These are phyloP conservation scores for cucumber (Cucumis sativus) DNA, from an alignment of 306 rosid genomes.

Conservation along the genomic window DNA sequence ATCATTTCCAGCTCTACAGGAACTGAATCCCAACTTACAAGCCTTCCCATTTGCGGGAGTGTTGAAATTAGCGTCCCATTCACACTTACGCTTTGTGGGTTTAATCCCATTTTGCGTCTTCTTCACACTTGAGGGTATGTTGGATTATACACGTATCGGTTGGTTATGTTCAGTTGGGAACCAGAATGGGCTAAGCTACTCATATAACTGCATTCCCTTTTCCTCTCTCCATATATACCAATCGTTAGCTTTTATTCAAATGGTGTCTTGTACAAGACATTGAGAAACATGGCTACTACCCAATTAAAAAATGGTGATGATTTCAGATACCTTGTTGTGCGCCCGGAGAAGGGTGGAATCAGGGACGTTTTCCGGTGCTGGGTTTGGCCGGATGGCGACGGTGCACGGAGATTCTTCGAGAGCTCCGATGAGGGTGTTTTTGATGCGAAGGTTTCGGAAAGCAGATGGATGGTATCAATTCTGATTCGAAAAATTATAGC, in stretches of 20 bases:
- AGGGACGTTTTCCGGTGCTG: conserved; percentile 29
- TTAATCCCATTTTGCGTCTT: not conserved
- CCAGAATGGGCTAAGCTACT: not conserved
- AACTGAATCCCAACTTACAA: not conserved
- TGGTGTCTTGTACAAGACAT: not conserved
- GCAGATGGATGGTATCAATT: conserved; percentile 55
- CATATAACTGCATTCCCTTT: not conserved
- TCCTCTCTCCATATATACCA: not conserved
- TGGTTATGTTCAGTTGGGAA: not conserved
- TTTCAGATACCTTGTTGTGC: conserved; percentile 32
- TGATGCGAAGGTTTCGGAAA: conserved; percentile 13
- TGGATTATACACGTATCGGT: not conserved
- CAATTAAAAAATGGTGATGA: not conserved
- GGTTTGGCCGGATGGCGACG: conserved; percentile 9
- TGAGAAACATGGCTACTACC: conserved; percentile 1
- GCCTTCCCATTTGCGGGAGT: not conserved
- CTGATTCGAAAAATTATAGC: conserved; percentile 35
- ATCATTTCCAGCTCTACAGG: not conserved
- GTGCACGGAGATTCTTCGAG: conserved; percentile 29
- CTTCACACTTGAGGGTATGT: not conserved
- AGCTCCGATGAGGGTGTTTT: conserved; percentile 20
- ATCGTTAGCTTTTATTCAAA: not conserved
- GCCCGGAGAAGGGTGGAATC: conserved; percentile 47
- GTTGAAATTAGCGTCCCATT: not conserved
- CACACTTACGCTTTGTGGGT: not conserved